A percentile compares a stretch with the other conserved stretches of the same genome.
Conservation (phyloP, 352 stramenopile genomes). For the Achlya hypogyna region DNA sequence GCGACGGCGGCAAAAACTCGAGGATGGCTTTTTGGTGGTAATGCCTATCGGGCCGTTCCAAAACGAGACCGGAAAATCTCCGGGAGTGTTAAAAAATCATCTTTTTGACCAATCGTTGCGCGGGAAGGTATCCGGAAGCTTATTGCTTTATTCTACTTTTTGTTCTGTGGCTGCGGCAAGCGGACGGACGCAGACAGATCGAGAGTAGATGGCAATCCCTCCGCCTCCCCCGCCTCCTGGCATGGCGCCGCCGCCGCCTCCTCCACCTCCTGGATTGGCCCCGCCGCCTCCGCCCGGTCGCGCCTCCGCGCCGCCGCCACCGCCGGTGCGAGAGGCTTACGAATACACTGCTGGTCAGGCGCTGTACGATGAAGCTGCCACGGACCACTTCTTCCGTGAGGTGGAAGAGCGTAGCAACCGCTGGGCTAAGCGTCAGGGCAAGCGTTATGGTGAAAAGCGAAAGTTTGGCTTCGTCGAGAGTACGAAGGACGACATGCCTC, state of each 20-base stretch:
- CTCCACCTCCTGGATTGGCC: background rate
- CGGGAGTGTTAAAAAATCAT: background rate
- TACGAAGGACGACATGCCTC: constrained; percentile 86
- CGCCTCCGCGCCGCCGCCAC: background rate
- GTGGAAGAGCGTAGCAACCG: constrained; percentile 73
- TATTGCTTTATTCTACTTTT: background rate
- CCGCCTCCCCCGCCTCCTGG: background rate
- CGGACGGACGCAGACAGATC: background rate
- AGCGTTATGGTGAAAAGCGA: constrained; percentile 91
- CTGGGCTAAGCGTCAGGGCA: constrained; percentile 87
- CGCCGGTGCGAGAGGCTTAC: background rate
- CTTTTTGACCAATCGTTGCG: background rate
- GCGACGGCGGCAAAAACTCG: too few species aligned
- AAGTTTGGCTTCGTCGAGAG: constrained; percentile 92
- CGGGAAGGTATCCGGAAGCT: background rate
- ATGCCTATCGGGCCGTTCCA: background rate
- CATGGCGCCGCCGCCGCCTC: background rate
- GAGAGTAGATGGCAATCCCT: constrained; percentile 14
- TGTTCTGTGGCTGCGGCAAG: constrained; percentile 19
- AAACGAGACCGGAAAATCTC: background rate
- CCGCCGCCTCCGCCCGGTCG: background rate
- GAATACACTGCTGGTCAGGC: background rate
- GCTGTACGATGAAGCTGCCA: constrained; percentile 11
- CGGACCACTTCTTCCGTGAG: constrained; percentile 12
- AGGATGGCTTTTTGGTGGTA: too few species aligned